Evolutionary conservation across 176 grass and related monocot genomes (phyloP), one percentile per base, ranked within the genome.

Genomic region (Eragrostis curvula): DNA sequence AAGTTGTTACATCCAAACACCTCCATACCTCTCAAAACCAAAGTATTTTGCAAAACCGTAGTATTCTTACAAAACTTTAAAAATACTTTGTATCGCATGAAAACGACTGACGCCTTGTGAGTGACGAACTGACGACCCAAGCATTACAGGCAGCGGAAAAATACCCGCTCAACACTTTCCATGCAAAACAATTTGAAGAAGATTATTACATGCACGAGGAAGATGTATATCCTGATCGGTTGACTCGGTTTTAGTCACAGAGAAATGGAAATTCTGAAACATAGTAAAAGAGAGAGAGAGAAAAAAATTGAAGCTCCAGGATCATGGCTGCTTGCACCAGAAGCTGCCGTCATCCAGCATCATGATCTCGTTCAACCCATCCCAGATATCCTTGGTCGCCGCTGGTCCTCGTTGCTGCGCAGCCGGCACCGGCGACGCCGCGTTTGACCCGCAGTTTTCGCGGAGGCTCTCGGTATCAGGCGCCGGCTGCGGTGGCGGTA

Each of bases 351-450:
- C 81, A 36, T 95, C 88, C 23, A 87, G 70, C 66, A 81, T 30
- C 71, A 89, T 83, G 70, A 98, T 74, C 89, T 98, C 92, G 73
- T 78, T 89, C 28, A 95, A 17, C 47, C 70, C 92, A 18, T 92
- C 92, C 92, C 95, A 97, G 41, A 92, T 81, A 18, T 90, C 85
- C 57, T 77, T 77, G 1, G 63, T 10, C 44, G 15, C 32, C 18
- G 52, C 8, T 61, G 46, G 1, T n/a, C 27, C 14, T 6, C 21
- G 2, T 58, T 81, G 70, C 70, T 25, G 77, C 47, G 7, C 9
- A 18, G 73, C n/a, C 20, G 75, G 50, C 20, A 23, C 60, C 11
- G 78, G 43, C 67, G 76, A 73, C 41, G 62, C 32, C 12, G 63
- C 68, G 66, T 57, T 83, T 9, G 62, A 75, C 4, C 68, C 72